Percentiles rank a stretch among this genome's conserved stretches.
Evolutionary conservation across 768 basidiomycete species (phyloP).

Genomic region (Mycena albidolilacea): DNA sequence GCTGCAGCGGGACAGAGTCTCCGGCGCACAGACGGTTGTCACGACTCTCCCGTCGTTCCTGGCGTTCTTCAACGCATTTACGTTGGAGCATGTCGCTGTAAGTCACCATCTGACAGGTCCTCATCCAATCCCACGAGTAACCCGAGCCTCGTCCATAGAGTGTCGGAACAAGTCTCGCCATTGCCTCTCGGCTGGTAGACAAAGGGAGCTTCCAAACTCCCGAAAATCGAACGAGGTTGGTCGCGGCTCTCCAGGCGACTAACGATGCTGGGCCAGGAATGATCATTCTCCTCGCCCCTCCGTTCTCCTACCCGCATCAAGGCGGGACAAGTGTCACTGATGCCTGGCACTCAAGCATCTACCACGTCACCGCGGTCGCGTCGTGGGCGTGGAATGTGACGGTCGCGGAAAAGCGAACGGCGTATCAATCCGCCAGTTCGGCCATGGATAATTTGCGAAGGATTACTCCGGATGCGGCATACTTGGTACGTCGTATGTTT

Average conservation of each 20-base stretch:
- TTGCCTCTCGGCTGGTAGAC: conserved; percentile 9
- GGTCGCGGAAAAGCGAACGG: conserved; percentile 49
- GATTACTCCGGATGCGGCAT: conserved; percentile 63
- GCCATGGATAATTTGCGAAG: conserved; percentile 57
- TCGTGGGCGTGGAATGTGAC: conserved; percentile 64
- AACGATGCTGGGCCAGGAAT: conserved; percentile 42
- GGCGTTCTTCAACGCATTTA: conserved; percentile 20
- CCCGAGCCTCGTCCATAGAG: background rate
- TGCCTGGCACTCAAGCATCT: conserved; percentile 57
- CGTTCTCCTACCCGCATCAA: conserved; percentile 19
- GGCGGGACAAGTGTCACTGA: conserved; percentile 59
- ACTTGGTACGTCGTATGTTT: conserved; percentile 51
- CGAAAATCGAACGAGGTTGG: background rate
- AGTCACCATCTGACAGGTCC: background rate
- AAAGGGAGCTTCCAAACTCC: conserved; percentile 13
- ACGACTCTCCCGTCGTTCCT: conserved; percentile 60
- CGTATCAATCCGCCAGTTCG: conserved; percentile 52
- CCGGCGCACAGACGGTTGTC: conserved; percentile 47
- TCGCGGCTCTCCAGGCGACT: background rate
- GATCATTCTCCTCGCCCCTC: conserved; percentile 59
- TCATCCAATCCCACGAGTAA: background rate
- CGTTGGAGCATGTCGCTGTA: conserved; percentile 11
- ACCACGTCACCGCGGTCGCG: conserved; percentile 60
- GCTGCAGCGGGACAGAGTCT: conserved; percentile 44
- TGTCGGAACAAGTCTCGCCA: conserved; percentile 6